phyloP scores from a whole-genome alignment of 768 basidiomycete species.

The Pleurotus platypus region DNA sequence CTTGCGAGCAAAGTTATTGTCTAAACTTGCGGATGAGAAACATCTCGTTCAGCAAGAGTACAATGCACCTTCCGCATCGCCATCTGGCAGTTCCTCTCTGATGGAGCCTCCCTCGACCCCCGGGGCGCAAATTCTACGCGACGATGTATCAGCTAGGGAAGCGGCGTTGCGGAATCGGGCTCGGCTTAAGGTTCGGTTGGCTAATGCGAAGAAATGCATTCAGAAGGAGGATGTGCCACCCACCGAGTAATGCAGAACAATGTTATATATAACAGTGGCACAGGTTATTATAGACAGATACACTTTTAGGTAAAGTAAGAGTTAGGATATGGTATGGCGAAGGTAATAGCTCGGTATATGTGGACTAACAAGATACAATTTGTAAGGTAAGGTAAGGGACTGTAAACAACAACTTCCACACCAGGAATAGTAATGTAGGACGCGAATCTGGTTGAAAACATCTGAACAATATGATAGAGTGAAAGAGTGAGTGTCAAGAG shows the following conservation, averaged over 20 bases:
- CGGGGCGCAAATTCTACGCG: slow-evolving; percentile 11
- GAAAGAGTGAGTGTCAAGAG: not conserved
- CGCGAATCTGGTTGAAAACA: slow-evolving; percentile 3
- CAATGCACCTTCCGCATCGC: not conserved
- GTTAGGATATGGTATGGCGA: slow-evolving; percentile 2
- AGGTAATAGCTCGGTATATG: slow-evolving; percentile 1
- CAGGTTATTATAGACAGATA: not conserved
- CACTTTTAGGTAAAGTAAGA: not conserved
- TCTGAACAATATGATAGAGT: not conserved
- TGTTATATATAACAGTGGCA: too few species aligned
- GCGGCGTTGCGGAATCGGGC: slow-evolving; percentile 44
- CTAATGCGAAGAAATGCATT: slow-evolving; percentile 33
- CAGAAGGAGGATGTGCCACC: not conserved
- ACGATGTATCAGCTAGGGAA: slow-evolving; percentile 26
- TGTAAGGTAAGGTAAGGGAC: not conserved
- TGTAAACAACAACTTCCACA: not conserved
- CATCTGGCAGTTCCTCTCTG: slow-evolving; percentile 15
- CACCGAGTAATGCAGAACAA: not conserved
- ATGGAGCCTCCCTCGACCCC: slow-evolving; percentile 6
- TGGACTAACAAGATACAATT: slow-evolving; percentile 6
- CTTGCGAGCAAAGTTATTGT: slow-evolving; percentile 34
- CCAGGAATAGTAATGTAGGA: slow-evolving; percentile 1
- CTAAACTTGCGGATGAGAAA: slow-evolving; percentile 43
- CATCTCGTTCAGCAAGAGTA: slow-evolving; percentile 12
- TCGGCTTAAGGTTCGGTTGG: slow-evolving; percentile 43